These are phyloP conservation scores for Phialemonium atrogriseum DNA, from an alignment of 2,329 filamentous ascomycete genomes.

Conservation along the genomic window DNA sequence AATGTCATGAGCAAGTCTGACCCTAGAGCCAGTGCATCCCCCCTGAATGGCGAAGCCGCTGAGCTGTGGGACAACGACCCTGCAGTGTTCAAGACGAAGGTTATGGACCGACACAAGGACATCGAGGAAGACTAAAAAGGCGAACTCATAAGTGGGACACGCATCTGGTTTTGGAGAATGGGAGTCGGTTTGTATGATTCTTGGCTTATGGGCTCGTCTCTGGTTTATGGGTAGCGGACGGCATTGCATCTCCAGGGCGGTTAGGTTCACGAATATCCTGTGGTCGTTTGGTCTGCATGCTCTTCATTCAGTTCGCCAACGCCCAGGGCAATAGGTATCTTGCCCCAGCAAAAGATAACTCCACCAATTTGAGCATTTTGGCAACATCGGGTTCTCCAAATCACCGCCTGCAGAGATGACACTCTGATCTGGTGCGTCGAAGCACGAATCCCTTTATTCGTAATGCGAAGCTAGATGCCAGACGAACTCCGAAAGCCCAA, in stretches of 20 bases:
- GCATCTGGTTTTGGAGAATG: constrained; percentile 18
- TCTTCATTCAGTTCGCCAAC: no score
- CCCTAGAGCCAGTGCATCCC: constrained; percentile 67
- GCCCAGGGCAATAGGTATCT: no score
- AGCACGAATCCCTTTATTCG: constrained; percentile 27
- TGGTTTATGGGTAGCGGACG: constrained; percentile 10
- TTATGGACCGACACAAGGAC: constrained; percentile 53
- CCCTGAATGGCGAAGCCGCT: constrained; percentile 91
- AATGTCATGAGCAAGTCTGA: constrained; percentile 8
- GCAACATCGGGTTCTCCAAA: no score
- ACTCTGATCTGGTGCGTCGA: constrained; percentile 1
- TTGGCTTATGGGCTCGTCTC: constrained; percentile 7
- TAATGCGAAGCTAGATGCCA: constrained; percentile 34
- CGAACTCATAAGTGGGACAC: constrained; percentile 1
- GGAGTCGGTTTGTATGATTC: constrained; percentile 26
- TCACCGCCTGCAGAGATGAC: constrained; percentile 1
- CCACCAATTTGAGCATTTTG: no score
- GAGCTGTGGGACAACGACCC: constrained; percentile 90
- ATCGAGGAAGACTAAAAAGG: constrained; percentile 51
- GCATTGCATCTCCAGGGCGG: constrained; percentile 17
- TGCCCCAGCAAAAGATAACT: no score
- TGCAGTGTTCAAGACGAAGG: constrained; percentile 77
- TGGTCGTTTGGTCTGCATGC: constrained; percentile 14
- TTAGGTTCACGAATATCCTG: constrained; percentile 16
- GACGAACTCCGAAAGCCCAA: constrained; percentile 36